Conservation (phyloP, 768 basidiomycete species). For the Lentinula edodes region DNA sequence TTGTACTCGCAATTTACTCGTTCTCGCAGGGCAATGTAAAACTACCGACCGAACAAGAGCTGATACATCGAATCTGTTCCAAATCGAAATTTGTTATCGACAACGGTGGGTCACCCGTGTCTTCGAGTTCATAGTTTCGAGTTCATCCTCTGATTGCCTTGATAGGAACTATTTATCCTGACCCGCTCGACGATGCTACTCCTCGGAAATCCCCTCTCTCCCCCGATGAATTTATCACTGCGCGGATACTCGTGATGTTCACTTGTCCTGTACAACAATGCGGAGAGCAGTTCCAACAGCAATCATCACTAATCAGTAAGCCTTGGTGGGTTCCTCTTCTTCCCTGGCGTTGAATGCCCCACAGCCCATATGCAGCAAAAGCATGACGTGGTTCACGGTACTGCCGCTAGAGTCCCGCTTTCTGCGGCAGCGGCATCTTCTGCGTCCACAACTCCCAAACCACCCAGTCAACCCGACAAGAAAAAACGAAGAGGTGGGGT, state of each 20-base stretch:
- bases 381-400: conserved; percentile 6
- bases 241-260: conserved; percentile 1
- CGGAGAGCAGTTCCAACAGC: conserved; percentile 4
- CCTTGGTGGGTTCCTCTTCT: neutral
- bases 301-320: conserved; percentile 1
- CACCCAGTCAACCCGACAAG: conserved; percentile 2
- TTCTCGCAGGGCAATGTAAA: neutral
- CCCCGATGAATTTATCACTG: neutral
- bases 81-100: conserved; percentile 5
- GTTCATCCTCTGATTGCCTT: neutral
- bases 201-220: neutral
- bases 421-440: conserved; percentile 4
- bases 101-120: neutral
- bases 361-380: conserved; percentile 4
- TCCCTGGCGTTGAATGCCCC: neutral
- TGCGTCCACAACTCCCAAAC: neutral
- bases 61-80: neutral
- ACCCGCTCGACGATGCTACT: neutral
- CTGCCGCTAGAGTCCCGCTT: conserved; percentile 5
- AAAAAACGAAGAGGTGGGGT: conserved; percentile 6
- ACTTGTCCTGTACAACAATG: conserved; percentile 4
- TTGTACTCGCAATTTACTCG: neutral
- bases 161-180: conserved; percentile 2
- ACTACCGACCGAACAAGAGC: neutral
- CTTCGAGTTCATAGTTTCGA: neutral